Evolutionary conservation across 352 stramenopile species (phyloP).

Genomic region (Aphanomyces euteiches): DNA sequence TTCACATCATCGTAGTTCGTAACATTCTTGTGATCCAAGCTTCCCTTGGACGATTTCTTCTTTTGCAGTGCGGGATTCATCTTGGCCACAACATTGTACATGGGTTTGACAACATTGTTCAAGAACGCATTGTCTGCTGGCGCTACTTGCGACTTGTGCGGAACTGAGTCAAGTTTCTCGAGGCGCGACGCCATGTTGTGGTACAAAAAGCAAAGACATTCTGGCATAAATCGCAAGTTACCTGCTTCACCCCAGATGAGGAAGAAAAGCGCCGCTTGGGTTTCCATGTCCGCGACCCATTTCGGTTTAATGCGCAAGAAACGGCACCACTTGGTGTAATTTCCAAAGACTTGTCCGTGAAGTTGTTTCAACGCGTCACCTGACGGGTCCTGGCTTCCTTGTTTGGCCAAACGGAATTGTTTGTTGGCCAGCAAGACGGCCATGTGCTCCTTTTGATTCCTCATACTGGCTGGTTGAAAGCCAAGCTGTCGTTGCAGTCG

Average conservation of each 20-base stretch:
- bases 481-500: constrained; percentile 75
- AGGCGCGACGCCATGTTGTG: constrained; percentile 71
- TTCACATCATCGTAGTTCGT: constrained; percentile 90
- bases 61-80: constrained; percentile 48
- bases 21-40: constrained; percentile 75
- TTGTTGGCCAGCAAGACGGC: constrained; percentile 83
- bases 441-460: constrained; percentile 85
- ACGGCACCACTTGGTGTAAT: constrained; percentile 94
- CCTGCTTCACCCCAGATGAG: constrained; percentile 81
- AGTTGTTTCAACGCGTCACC: constrained; percentile 69
- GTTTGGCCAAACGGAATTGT: constrained; percentile 57
- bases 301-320: constrained; percentile 87
- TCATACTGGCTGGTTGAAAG: constrained; percentile 68
- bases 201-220: constrained; percentile 86
- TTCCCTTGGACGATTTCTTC: constrained; percentile 24
- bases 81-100: constrained; percentile 76
- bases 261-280: constrained; percentile 76
- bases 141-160: constrained; percentile 18
- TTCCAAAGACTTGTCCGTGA: constrained; percentile 92
- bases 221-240: constrained; percentile 86
- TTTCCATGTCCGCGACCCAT: constrained; percentile 57
- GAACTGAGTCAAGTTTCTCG: constrained; percentile 57
- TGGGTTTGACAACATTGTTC: constrained; percentile 59
- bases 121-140: constrained; percentile 66
- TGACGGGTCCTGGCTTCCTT: constrained; percentile 38